Evolutionary conservation across 208 protist genomes (phyloP).

Genomic region (Vickermania spadyakhi): DNA sequence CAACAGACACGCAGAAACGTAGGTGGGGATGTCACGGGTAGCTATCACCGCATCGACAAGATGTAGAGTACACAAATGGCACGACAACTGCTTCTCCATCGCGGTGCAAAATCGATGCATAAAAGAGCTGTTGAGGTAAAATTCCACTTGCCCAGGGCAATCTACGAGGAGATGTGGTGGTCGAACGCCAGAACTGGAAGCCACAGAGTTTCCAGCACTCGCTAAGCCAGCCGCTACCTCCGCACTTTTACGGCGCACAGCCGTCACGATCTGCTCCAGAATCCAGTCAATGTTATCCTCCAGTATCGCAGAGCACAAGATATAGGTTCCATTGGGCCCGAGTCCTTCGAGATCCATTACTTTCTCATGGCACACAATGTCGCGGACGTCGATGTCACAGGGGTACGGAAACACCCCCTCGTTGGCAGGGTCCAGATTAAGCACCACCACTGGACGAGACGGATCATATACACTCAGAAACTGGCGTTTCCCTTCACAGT

Average conservation of each 20-base stretch:
- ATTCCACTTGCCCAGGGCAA: constrained; percentile 98
- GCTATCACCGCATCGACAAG: constrained; percentile 93
- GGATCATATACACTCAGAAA: constrained; percentile 90
- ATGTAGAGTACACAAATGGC: constrained; percentile 87
- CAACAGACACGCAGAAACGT: constrained; percentile 93
- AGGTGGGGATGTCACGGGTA: constrained; percentile 92
- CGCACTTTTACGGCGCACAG: constrained; percentile 40
- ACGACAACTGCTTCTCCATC: constrained; percentile 52
- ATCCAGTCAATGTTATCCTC: constrained; percentile 60
- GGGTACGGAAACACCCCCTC: constrained; percentile 92
- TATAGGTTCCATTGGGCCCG: constrained; percentile 96
- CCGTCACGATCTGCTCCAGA: constrained; percentile 38
- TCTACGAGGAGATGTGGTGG: constrained; percentile 95
- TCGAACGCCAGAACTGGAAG: constrained; percentile 6
- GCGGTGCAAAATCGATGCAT: constrained; percentile 80
- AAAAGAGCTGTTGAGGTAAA: constrained; percentile 94
- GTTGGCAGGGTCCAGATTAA: constrained; percentile 99
- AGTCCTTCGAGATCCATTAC: constrained; percentile 92
- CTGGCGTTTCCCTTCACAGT: constrained; percentile 93
- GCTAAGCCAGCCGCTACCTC: constrained; percentile 28
- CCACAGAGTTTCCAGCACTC: background rate
- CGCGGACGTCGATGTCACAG: constrained; percentile 89
- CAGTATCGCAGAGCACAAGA: constrained; percentile 97
- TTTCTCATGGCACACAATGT: constrained; percentile 83
- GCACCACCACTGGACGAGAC: constrained; percentile 70